phyloP scores from a whole-genome alignment of 1,139 yeast genomes.

The Arxiozyma slooffiae region DNA sequence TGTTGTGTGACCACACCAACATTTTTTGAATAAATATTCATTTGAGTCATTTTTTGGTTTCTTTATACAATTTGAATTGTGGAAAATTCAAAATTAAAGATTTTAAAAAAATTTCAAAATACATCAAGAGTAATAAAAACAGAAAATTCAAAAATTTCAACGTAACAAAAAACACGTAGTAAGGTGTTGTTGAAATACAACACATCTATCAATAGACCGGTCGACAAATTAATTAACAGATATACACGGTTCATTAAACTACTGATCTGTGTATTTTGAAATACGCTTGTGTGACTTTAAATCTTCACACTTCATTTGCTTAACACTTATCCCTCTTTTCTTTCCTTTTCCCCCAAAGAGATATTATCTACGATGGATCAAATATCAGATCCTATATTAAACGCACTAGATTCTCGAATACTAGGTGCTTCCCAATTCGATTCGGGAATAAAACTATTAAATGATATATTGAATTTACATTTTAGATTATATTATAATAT shows the following conservation, averaged over 20 bases:
- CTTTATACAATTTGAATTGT: neutral
- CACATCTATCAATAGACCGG: neutral
- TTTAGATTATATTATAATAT: conserved; percentile 18
- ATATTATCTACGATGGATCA: neutral
- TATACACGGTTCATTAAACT: neutral
- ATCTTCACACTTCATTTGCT: neutral
- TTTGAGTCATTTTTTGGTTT: no score
- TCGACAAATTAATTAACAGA: no score
- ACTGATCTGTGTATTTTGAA: neutral
- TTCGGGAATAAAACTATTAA: conserved; percentile 16
- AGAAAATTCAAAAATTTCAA: neutral
- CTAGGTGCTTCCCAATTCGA: conserved; percentile 21
- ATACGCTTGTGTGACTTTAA: neutral
- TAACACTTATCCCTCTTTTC: neutral
- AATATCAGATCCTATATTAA: conserved; percentile 9
- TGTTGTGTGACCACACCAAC: neutral
- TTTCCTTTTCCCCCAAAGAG: neutral
- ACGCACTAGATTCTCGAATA: conserved; percentile 19
- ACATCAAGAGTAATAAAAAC: neutral
- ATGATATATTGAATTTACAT: conserved; percentile 22
- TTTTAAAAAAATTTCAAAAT: no score
- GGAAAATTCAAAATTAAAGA: neutral
- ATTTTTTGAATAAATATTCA: no score
- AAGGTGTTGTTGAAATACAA: no score
- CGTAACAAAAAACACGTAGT: no score